Percentiles rank a stretch among this genome's conserved stretches.
Conservation (phyloP, 345 rosid species). For the Fremontodendron californicum region DNA sequence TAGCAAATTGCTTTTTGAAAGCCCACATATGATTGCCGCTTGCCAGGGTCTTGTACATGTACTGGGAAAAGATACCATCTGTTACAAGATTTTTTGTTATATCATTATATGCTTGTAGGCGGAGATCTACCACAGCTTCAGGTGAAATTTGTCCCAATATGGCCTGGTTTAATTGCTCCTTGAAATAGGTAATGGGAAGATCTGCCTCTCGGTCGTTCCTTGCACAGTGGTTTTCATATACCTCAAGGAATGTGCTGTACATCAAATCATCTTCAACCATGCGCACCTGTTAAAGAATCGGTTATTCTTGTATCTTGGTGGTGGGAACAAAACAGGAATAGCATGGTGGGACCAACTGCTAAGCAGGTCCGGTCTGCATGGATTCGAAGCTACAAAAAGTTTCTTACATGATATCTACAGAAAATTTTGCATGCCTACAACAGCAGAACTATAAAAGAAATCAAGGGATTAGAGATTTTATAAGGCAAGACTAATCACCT, state of each 20-base stretch:
- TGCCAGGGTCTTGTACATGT: conserved; percentile 87
- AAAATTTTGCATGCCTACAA: neutral
- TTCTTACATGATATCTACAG: neutral
- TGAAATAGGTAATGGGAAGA: conserved; percentile 79
- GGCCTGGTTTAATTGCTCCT: conserved; percentile 94
- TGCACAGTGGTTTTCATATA: conserved; percentile 95
- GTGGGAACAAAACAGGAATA: neutral
- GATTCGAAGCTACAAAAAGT: neutral
- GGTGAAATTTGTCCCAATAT: conserved; percentile 84
- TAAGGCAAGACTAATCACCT: conserved; percentile 43
- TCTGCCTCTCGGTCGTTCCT: conserved; percentile 91
- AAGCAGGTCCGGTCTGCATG: neutral
- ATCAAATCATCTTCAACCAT: conserved; percentile 98
- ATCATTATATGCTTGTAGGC: conserved; percentile 83
- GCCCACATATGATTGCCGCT: conserved; percentile 97
- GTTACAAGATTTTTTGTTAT: conserved; percentile 69
- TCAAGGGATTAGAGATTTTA: neutral
- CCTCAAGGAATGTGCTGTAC: conserved; percentile 97
- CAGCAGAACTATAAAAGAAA: neutral
- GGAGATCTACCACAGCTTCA: conserved; percentile 88
- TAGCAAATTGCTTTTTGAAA: conserved; percentile 93
- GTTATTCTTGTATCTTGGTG: neutral
- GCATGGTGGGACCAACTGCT: neutral
- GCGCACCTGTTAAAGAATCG: conserved; percentile 54
- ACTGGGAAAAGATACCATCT: conserved; percentile 87